These are phyloP conservation scores for Cercospora janseana DNA, from an alignment of 2,329 filamentous ascomycete genomes.

Conservation along the genomic window DNA sequence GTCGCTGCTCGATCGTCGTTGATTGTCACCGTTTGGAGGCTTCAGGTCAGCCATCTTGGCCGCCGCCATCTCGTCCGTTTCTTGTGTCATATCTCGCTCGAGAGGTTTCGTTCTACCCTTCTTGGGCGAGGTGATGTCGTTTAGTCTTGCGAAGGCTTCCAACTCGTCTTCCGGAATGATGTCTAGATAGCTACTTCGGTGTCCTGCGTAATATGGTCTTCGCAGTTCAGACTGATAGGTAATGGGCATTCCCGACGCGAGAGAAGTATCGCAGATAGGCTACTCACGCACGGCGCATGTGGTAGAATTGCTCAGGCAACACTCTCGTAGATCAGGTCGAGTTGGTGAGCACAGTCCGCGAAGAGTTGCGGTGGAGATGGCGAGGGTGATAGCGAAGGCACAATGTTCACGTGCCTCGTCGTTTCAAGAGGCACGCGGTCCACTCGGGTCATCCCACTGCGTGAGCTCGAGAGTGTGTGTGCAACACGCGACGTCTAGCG, in stretches of 20 bases:
- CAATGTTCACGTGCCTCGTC: neutral
- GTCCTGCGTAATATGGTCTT: constrained; percentile 31
- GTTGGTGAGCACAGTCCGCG: neutral
- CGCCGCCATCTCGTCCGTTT: constrained; percentile 34
- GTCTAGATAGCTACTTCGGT: constrained; percentile 32
- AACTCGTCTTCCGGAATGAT: constrained; percentile 34
- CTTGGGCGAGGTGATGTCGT: constrained; percentile 27
- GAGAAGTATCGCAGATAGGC: too few relatives aligned
- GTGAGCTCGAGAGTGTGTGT: too few relatives aligned
- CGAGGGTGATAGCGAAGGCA: neutral
- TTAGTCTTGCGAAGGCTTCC: constrained; percentile 30
- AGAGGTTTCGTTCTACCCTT: neutral
- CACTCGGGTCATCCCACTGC: too few relatives aligned
- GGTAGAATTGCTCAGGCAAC: constrained; percentile 10
- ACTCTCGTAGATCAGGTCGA: neutral
- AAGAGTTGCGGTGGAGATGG: neutral
- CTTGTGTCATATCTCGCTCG: constrained; percentile 19
- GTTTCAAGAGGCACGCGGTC: neutral
- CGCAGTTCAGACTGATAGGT: constrained; percentile 24
- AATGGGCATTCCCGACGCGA: constrained; percentile 20
- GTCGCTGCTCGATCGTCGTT: constrained; percentile 21
- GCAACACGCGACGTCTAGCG: too few relatives aligned
- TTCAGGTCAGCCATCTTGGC: constrained; percentile 33
- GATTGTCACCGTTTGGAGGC: constrained; percentile 18
- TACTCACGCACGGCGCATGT: constrained; percentile 1